phyloP scores from a whole-genome alignment of 169 alveolate genomes.

The Plasmodium vivax region DNA sequence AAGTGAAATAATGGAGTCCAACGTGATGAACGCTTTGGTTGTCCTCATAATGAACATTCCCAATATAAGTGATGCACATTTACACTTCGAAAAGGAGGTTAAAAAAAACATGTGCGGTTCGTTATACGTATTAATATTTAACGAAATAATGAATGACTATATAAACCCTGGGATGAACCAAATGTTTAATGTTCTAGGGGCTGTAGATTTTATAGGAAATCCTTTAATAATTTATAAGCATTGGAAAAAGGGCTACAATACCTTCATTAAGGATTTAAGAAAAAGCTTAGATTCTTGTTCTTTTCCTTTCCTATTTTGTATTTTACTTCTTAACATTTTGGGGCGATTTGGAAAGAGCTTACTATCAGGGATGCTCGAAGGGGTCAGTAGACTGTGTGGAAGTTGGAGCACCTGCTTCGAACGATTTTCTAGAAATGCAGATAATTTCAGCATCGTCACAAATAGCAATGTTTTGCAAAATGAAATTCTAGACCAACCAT shows the following conservation, averaged over 20 bases:
- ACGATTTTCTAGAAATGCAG: slow-evolving; percentile 75
- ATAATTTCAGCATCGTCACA: slow-evolving; percentile 64
- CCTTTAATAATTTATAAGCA: slow-evolving; percentile 84
- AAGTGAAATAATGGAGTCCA: slow-evolving; percentile 73
- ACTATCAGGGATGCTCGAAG: slow-evolving; percentile 68
- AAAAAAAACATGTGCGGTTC: slow-evolving; percentile 70
- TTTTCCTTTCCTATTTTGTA: slow-evolving; percentile 71
- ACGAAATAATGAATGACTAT: slow-evolving; percentile 78
- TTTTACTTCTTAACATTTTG: slow-evolving; percentile 41
- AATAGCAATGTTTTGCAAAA: slow-evolving; percentile 77
- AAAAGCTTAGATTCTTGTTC: slow-evolving; percentile 70
- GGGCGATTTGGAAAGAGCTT: slow-evolving; percentile 61
- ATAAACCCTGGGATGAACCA: slow-evolving; percentile 82
- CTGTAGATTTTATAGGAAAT: slow-evolving; percentile 86
- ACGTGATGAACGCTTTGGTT: slow-evolving; percentile 57
- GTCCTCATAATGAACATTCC: slow-evolving; percentile 68
- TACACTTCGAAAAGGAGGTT: slow-evolving; percentile 69
- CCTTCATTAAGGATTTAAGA: slow-evolving; percentile 55
- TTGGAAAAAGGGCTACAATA: slow-evolving; percentile 80
- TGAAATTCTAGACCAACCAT: slow-evolving; percentile 81
- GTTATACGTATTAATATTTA: slow-evolving; percentile 47
- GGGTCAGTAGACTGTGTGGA: slow-evolving; percentile 67
- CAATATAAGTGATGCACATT: slow-evolving; percentile 71
- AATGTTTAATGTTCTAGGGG: slow-evolving; percentile 85
- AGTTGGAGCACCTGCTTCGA: slow-evolving; percentile 76